Evolutionary conservation across 805 yeast genomes (phyloP), one percentile per base, ranked within the genome.

Genomic region (Zygotorulaspora chibaensis): DNA sequence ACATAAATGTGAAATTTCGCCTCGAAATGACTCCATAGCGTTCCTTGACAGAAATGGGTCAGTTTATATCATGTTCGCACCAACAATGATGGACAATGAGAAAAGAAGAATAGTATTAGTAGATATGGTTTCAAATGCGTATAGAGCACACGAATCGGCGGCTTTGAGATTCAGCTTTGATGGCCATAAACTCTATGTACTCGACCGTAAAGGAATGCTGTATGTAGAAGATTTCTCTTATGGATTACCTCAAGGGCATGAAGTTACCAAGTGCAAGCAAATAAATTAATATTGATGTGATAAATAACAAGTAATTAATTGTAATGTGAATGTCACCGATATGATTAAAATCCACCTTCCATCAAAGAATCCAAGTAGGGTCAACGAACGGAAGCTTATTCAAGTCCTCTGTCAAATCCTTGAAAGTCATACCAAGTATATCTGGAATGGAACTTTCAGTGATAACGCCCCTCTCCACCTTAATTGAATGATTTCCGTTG

Each of bases 151-250:
- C 29, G 93, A 86, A 61, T 77, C 90, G n/a, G 96, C 97, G 0
- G 73, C 89, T 1, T 62, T 90, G 50, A 67, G 75, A 42, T 90
- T 87, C 59, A 83, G 90, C 29, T 74, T 79, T 8, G 87, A 86
- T 59, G 97, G 98, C 0, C 89, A 89, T 39, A 81, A 81, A 50
- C 69, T 90, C 15, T 83, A 79, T 54, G 75, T 80, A 3, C 74
- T 88, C 12, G 98, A 90, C 63, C 70, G 96, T 34, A 87, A 85
- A 57, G 97, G 97, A 0, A 65, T 79, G 0, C 67, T 89, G 38
- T 81, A 82, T 51, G 77, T 89, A 27, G 87, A 85, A 54, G 97
- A 90, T 66, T 90, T 89, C 67, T 85, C 93, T 11, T 90, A 88
- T 43, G 96, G 95, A 2, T 65, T 82, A 17, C 93, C 93, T 10